phyloP scores from a whole-genome alignment of 306 rosid genomes.

The Lithocarpus polystachyus region DNA sequence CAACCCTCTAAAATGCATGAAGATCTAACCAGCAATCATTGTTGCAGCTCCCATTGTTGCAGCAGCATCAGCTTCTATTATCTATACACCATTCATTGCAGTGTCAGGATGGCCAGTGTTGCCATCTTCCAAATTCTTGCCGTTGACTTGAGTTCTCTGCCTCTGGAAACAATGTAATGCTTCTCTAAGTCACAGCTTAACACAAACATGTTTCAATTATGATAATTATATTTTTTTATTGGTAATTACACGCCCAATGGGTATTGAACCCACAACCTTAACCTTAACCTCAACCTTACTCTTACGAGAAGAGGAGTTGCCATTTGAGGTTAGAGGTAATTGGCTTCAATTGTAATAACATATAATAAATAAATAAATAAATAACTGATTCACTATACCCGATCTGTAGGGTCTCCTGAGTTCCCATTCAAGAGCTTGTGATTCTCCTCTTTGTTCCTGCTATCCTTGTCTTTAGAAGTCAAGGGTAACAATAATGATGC shows the following conservation, averaged over 20 bases:
- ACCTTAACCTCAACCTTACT: no score
- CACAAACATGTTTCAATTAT: slow-evolving; percentile 21
- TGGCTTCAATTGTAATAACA: not conserved
- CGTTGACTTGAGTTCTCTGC: slow-evolving; percentile 87
- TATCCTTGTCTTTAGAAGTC: slow-evolving; percentile 70
- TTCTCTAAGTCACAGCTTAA: slow-evolving; percentile 18
- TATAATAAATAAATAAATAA: slow-evolving; percentile 1
- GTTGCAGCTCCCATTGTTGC: slow-evolving; percentile 33
- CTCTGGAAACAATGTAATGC: slow-evolving; percentile 52
- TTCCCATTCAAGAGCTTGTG: slow-evolving; percentile 92
- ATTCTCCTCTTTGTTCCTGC: slow-evolving; percentile 77
- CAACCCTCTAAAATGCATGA: slow-evolving; percentile 20
- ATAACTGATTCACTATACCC: slow-evolving; percentile 48
- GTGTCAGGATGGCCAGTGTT: slow-evolving; percentile 61
- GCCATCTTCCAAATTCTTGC: slow-evolving; percentile 81
- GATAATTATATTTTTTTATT: no score
- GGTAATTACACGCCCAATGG: no score
- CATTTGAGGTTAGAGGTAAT: no score
- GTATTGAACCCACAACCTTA: no score
- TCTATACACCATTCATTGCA: slow-evolving; percentile 68
- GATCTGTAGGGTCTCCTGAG: slow-evolving; percentile 73
- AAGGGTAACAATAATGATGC: slow-evolving; percentile 61
- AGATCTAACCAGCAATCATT: slow-evolving; percentile 28
- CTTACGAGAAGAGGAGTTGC: no score
- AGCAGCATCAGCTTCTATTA: slow-evolving; percentile 14